Conservation (phyloP, 2,329 filamentous ascomycete genomes). For the Diaporthe nobilis region DNA sequence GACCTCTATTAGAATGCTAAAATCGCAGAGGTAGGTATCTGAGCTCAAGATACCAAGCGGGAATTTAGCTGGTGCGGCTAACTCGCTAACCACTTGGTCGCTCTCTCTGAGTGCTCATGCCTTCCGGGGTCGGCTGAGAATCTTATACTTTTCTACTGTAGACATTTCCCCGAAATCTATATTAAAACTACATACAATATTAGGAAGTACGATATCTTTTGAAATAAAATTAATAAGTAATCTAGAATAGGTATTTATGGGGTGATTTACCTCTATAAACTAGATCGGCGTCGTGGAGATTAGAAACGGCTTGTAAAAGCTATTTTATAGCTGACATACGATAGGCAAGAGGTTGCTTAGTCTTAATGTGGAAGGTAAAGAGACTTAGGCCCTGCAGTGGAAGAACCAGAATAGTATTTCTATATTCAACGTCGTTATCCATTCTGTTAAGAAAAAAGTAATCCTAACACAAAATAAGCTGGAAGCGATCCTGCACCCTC, state of each 20-base stretch:
- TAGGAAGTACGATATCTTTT: neutral
- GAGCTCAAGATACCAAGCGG: neutral
- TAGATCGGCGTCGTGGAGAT: neutral
- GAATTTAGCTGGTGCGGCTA: conserved; percentile 2
- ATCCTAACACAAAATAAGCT: neutral
- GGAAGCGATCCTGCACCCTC: neutral
- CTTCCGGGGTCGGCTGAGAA: conserved; percentile 7
- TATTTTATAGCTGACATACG: conserved; percentile 19
- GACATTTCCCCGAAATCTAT: neutral
- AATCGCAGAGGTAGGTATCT: neutral
- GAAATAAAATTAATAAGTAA: neutral
- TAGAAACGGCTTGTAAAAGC: neutral
- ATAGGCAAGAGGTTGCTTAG: neutral
- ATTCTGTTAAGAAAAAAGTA: neutral
- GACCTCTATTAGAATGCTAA: neutral
- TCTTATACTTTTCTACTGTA: neutral
- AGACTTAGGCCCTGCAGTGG: conserved; percentile 1
- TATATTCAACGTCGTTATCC: neutral
- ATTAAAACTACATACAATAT: neutral
- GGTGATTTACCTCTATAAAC: conserved; percentile 2
- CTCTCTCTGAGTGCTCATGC: neutral
- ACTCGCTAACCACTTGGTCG: neutral
- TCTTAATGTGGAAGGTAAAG: neutral
- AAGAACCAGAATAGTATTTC: neutral
- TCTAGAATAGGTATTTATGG: neutral